Conservation (phyloP, 257 asterid species). For the Capsicum pubescens region DNA sequence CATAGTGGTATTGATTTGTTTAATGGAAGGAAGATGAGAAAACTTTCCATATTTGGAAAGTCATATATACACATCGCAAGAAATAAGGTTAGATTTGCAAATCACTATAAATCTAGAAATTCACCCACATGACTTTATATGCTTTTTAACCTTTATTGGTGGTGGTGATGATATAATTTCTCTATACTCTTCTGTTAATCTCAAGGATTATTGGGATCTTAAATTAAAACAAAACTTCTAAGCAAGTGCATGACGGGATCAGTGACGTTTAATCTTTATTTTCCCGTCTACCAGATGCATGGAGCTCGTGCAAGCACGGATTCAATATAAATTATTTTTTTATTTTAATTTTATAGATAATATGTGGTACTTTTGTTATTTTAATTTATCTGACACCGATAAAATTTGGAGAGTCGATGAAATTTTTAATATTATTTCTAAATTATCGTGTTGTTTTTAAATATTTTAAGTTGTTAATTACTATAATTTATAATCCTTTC, state of each 20-base stretch:
- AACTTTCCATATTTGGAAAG: constrained; percentile 53
- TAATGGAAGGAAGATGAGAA: constrained; percentile 27
- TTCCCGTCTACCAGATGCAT: neutral
- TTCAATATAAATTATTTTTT: no score
- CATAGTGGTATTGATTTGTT: constrained; percentile 37
- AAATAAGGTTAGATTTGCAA: constrained; percentile 41
- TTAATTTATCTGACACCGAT: no score
- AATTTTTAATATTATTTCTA: no score
- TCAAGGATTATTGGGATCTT: constrained; percentile 54
- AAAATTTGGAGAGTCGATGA: no score
- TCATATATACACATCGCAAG: constrained; percentile 35
- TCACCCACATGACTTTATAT: constrained; percentile 46
- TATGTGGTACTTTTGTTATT: no score
- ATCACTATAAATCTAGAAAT: constrained; percentile 42
- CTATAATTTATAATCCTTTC: no score
- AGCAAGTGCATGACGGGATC: constrained; percentile 9
- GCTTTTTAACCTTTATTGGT: constrained; percentile 44
- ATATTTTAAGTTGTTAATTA: no score
- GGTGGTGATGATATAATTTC: constrained; percentile 41
- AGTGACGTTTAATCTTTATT: constrained; percentile 40
- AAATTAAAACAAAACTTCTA: neutral
- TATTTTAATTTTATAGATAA: no score
- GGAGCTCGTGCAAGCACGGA: no score
- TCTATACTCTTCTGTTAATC: constrained; percentile 44
- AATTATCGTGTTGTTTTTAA: no score